Evolutionary conservation across 2,329 filamentous ascomycete species (phyloP).

Genomic region (Trichoderma koningii): DNA sequence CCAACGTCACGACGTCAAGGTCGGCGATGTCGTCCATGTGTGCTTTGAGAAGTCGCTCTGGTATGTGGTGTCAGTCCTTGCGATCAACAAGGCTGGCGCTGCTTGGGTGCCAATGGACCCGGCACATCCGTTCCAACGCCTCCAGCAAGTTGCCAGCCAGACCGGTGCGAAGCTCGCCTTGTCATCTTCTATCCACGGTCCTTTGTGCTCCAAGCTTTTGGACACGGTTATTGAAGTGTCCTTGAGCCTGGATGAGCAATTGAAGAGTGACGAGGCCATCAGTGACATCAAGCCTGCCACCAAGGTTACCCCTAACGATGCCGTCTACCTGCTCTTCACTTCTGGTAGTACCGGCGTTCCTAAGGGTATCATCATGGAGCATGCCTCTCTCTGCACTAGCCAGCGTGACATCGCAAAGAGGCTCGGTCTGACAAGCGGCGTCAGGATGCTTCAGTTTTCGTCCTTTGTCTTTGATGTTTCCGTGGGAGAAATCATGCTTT

Average conservation of each 20-base stretch:
- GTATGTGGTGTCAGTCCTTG: constrained; percentile 26
- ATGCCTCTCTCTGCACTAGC: constrained; percentile 49
- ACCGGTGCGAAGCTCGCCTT: constrained; percentile 2
- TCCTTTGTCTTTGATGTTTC: constrained; percentile 27
- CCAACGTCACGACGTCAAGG: constrained; percentile 31
- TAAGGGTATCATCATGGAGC: constrained; percentile 32
- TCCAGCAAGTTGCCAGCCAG: constrained; percentile 9
- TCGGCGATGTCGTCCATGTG: constrained; percentile 30
- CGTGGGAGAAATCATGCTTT: constrained; percentile 25
- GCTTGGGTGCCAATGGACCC: constrained; percentile 30
- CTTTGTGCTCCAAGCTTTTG: constrained; percentile 20
- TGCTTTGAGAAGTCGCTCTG: constrained; percentile 32
- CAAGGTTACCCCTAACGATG: constrained; percentile 29
- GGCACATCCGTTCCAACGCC: constrained; percentile 15
- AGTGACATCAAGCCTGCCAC: constrained; percentile 30
- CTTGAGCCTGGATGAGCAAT: not conserved
- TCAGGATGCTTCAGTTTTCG: constrained; percentile 28
- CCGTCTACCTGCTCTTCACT: constrained; percentile 34
- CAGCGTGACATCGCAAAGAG: constrained; percentile 21
- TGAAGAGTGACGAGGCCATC: constrained; percentile 18
- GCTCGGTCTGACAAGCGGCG: constrained; percentile 3
- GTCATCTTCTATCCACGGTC: constrained; percentile 17
- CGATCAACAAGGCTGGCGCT: constrained; percentile 26
- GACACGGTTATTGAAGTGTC: constrained; percentile 10
- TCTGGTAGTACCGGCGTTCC: constrained; percentile 33